Base-by-base conservation (phyloP, 805 yeast species). In the Barnettozyma pratensis region DNA sequence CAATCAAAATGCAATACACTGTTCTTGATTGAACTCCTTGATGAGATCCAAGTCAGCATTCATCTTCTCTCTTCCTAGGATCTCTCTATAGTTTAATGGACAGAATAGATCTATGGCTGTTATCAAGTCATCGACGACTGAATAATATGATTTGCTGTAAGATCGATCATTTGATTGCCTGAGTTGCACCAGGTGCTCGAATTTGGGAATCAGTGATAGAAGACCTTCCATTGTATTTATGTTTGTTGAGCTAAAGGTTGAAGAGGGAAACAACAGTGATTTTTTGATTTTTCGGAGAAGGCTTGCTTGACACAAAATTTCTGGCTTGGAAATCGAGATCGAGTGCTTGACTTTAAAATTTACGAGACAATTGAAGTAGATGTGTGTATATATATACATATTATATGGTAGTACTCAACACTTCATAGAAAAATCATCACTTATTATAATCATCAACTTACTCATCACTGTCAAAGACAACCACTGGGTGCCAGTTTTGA, bases 401-500 rank as follows among this genome's bases (percentile, higher is more conserved):
- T 19, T 19, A 19, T 19, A 19, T 19, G 19, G 19, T 19, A 19
- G 19, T 19, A 19, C 19, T 19, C 19, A 19, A 19, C 19, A 19
- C 19, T 31, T 31, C 11, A 31, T 3, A 31, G 34, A 31, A 8
- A 8, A 31, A 11, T 31, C 34, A 8, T 11, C 11, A 31, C 11
- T 31, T 11, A 8, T 11, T 31, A 8, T 8, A 11, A 2, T 11
- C 34, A 8, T 31, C 29, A 38, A 12, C 19, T 35, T 39, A 45
- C 29, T 45, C 48, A 19, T 47, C 50, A 12, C 46, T 40, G 31
- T 48, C 49, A 71, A 40, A 76, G 51, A 42, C 70, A 68, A 5
- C 79, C 77, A 25, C 75, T 27, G 52, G 52, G 30, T 36, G 37
- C 58, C 58, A 54, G 36, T 42, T 40, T 28, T 52, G 56, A 26